Conservation (phyloP, 225 moss, liverwort and hornwort species). For the Lunularia cruciata region DNA sequence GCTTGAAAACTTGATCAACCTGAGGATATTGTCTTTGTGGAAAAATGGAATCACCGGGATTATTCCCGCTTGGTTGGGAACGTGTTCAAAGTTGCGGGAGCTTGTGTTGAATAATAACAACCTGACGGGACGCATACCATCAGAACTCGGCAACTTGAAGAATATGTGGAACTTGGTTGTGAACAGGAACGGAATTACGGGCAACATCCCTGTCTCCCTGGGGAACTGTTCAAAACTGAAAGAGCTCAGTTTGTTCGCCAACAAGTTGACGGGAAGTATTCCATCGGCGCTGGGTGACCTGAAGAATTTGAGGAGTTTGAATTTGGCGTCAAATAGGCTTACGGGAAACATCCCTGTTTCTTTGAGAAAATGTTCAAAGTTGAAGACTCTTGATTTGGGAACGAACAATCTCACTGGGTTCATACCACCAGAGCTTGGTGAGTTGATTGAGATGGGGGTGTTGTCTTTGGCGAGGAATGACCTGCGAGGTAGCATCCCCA, state of each 20-base stretch:
- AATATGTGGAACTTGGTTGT: constrained; percentile 43
- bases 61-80: constrained; percentile 44
- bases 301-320: constrained; percentile 19
- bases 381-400: constrained; percentile 42
- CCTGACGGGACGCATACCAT: constrained; percentile 43
- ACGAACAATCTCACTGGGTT: constrained; percentile 42
- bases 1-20: not conserved
- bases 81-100: constrained; percentile 39
- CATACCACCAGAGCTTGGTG: constrained; percentile 39
- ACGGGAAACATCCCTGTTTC: constrained; percentile 39
- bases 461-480: constrained; percentile 43
- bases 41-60: constrained; percentile 42
- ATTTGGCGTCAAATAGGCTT: constrained; percentile 48
- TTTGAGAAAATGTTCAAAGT: constrained; percentile 27
- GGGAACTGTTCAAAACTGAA: not conserved
- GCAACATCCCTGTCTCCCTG: constrained; percentile 45
- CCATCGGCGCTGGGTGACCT: not conserved
- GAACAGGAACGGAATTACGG: constrained; percentile 33
- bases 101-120: constrained; percentile 39
- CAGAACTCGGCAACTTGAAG: constrained; percentile 40
- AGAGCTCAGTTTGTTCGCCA: constrained; percentile 28
- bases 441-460: constrained; percentile 37
- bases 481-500: constrained; percentile 50
- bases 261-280: constrained; percentile 6
- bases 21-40: not conserved